Evolutionary conservation across 164 flowering plant species (phyloP).

Genomic region (Magnolia kwangsiensis): DNA sequence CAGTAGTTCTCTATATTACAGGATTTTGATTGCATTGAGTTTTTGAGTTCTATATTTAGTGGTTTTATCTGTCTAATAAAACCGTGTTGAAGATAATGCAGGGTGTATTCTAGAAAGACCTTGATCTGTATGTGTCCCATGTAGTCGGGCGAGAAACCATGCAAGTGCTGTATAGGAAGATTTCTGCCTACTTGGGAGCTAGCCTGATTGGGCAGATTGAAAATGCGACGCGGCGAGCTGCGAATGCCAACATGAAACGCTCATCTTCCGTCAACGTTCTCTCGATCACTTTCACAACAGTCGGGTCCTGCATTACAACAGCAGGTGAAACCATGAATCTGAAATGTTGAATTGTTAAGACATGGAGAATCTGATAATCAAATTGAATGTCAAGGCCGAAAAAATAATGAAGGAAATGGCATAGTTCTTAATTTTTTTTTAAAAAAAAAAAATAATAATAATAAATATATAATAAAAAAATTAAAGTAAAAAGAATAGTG

Average conservation of each 20-base stretch:
- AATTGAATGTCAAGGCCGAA: background rate
- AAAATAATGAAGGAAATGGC: background rate
- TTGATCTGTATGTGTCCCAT: background rate
- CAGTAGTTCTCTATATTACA: background rate
- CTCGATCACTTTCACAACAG: constrained; percentile 85
- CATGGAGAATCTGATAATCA: background rate
- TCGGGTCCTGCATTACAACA: constrained; percentile 56
- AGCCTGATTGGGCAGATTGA: constrained; percentile 78
- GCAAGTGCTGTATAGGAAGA: background rate
- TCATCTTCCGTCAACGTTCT: constrained; percentile 85
- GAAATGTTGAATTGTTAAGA: background rate
- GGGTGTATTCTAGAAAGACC: background rate
- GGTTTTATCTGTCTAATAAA: background rate
- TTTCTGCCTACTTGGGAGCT: constrained; percentile 52
- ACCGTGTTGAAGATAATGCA: background rate
- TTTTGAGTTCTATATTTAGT: background rate
- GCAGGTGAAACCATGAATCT: background rate
- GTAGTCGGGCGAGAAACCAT: no score
- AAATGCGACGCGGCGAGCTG: constrained; percentile 82
- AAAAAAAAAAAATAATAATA: no score
- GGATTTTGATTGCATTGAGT: background rate
- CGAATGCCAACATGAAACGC: constrained; percentile 87
- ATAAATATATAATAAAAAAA: no score
- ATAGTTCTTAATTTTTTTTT: background rate
- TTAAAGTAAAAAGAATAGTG: no score